phyloP scores from a whole-genome alignment of 225 moss, liverwort and hornwort genomes.

The Takakia lepidozioides region DNA sequence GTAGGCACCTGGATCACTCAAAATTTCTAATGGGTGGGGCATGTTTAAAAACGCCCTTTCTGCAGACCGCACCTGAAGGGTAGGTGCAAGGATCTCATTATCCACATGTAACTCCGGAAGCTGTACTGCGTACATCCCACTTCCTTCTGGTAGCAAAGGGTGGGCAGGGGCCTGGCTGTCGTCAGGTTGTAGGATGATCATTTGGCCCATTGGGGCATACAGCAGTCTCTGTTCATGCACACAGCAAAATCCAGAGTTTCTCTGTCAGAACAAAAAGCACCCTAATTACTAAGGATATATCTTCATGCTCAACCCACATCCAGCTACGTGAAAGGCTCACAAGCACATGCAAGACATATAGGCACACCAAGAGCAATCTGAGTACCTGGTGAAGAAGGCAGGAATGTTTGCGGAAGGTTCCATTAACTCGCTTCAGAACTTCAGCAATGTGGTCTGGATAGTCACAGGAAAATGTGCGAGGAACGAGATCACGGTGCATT shows the following conservation, averaged over 20 bases:
- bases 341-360: not conserved
- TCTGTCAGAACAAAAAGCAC: too few species aligned
- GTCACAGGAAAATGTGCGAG: slow-evolving; percentile 66
- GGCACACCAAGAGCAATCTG: not conserved
- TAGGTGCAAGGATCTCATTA: slow-evolving; percentile 10
- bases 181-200: slow-evolving; percentile 80
- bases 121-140: slow-evolving; percentile 60
- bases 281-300: too few species aligned
- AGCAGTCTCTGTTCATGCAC: slow-evolving; percentile 47
- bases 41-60: slow-evolving; percentile 70
- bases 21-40: slow-evolving; percentile 81
- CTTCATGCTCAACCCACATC: not conserved
- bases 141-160: slow-evolving; percentile 76
- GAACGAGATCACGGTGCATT: slow-evolving; percentile 87
- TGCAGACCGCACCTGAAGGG: slow-evolving; percentile 39
- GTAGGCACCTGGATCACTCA: slow-evolving; percentile 75
- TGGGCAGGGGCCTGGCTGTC: slow-evolving; percentile 58
- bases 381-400: slow-evolving; percentile 70
- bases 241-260: too few species aligned
- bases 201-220: slow-evolving; percentile 80
- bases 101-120: slow-evolving; percentile 12
- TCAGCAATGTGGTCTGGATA: slow-evolving; percentile 73
- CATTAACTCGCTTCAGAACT: slow-evolving; percentile 67
- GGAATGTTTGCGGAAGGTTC: slow-evolving; percentile 63
- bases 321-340: not conserved